Evolutionary conservation across 805 yeast genomes (phyloP).

Genomic region (Ogataea siamensis): DNA sequence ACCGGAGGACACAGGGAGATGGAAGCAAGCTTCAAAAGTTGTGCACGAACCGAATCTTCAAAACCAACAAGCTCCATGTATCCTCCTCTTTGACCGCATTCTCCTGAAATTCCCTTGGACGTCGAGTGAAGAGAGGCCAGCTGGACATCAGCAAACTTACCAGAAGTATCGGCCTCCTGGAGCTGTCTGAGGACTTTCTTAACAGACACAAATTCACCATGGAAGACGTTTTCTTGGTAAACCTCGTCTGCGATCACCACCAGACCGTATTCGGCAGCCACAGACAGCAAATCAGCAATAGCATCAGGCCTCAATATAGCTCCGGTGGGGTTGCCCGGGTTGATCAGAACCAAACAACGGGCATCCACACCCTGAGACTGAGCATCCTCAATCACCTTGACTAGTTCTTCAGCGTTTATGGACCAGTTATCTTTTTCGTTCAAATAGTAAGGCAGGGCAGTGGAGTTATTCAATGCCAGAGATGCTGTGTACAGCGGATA

Average conservation of each 20-base stretch:
- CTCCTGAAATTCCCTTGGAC: conserved; percentile 96
- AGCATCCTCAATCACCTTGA: conserved; percentile 49
- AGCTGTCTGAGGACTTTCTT: conserved; percentile 72
- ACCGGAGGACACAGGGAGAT: conserved; percentile 93
- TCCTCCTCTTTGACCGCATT: conserved; percentile 99
- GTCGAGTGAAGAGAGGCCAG: conserved; percentile 95
- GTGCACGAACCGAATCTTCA: conserved; percentile 60
- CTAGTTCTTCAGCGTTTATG: conserved; percentile 66
- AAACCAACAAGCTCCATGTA: conserved; percentile 93
- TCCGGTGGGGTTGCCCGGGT: conserved; percentile 99
- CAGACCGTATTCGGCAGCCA: conserved; percentile 82
- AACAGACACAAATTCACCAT: conserved; percentile 79
- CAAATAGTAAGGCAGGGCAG: conserved; percentile 82
- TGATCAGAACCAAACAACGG: conserved; percentile 84
- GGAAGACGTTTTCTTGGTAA: conserved; percentile 88
- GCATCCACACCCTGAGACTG: conserved; percentile 54
- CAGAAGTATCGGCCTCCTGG: conserved; percentile 49
- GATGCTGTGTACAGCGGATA: conserved; percentile 98
- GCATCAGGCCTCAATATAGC: conserved; percentile 64
- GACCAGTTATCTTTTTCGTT: conserved; percentile 85
- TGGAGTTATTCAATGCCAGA: conserved; percentile 76
- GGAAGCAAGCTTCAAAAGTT: conserved; percentile 81
- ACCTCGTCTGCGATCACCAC: conserved; percentile 97
- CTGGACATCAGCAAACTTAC: conserved; percentile 67
- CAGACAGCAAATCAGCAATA: conserved; percentile 66